phyloP scores from a whole-genome alignment of 2,329 filamentous ascomycete genomes.

The Orbilia ellipsospora region DNA sequence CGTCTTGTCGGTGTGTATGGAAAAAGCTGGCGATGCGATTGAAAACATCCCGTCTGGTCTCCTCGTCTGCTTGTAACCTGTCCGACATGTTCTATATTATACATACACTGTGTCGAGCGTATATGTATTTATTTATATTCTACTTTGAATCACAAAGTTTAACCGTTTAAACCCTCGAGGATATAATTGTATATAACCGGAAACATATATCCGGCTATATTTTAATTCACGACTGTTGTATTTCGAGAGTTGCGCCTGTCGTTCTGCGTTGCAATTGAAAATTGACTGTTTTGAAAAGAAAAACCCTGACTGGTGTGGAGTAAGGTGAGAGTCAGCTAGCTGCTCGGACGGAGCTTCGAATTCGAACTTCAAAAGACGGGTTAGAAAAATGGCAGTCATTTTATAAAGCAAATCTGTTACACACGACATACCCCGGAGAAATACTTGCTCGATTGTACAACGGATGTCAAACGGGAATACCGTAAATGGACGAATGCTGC shows the following conservation, averaged over 20 bases:
- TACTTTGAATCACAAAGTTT: background rate
- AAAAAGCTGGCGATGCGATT: conserved; percentile 38
- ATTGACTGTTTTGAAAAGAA: conserved; percentile 3
- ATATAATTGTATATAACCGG: too few species aligned
- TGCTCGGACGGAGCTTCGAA: background rate
- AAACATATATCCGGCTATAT: background rate
- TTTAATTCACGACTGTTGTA: conserved; percentile 16
- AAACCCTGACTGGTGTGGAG: background rate
- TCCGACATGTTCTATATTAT: conserved; percentile 17
- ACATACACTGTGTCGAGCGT: too few species aligned
- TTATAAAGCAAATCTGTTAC: background rate
- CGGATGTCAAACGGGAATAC: background rate
- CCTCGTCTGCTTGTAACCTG: conserved; percentile 19
- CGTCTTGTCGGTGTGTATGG: conserved; percentile 12
- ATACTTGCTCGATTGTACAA: background rate
- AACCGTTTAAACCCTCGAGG: background rate
- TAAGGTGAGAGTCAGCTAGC: too few species aligned
- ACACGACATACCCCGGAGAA: conserved; percentile 1
- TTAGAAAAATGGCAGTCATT: background rate
- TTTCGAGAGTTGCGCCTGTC: conserved; percentile 38
- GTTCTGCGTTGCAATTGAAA: background rate
- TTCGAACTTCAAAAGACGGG: background rate
- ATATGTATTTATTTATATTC: background rate
- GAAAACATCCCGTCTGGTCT: conserved; percentile 31
- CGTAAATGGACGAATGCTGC: background rate